Evolutionary conservation across 83 land plant genomes (phyloP), one percentile per base, ranked within the genome.

Genomic region (Picea abies): DNA sequence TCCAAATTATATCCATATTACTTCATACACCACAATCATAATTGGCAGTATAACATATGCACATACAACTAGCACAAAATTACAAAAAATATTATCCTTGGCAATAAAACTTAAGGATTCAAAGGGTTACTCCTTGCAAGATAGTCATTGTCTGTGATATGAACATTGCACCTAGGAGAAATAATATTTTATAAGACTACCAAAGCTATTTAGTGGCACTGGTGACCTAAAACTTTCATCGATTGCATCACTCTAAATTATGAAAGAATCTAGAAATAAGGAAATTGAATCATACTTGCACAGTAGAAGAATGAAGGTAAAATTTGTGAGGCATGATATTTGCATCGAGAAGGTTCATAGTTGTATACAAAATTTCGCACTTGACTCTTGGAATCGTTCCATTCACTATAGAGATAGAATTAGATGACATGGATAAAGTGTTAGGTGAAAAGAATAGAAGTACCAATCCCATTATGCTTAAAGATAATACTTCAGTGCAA

Each of bases 301-400:
- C 93, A 83, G 94, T 60, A 16, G 95, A 90, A 82, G 99, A 96
- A 81, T 96, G 94, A n/a, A 94, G 87, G 70, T 93, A 96, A 83
- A 96, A 91, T 67, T 91, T 96, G 81, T 94, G 96, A 76, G 97
- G 94, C 90, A 91, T 87, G 26, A 94, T 88, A 80, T 80, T 92
- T 73, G 99, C 94, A 35, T 97, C 99, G 65, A 96, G 92, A 67
- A 96, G 86, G 84, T 90, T 86, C 88, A 96, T 89, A 9, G 92
- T 84, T 5, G 90, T 77, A 81, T 86, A 96, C 22, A 87, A 83
- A 81, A 83, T 93, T 63, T 93, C 99, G 63, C 92, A 89, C 78
- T 81, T 87, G 20, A 96, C 81, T 72, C 77, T 94, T 11, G 93
- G 92, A 44, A 84, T 79, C 82, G 91, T 70, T 23, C 90, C 91